phyloP scores from a whole-genome alignment of 2,329 filamentous ascomycete genomes.

The Rhynchosporium agropyri region DNA sequence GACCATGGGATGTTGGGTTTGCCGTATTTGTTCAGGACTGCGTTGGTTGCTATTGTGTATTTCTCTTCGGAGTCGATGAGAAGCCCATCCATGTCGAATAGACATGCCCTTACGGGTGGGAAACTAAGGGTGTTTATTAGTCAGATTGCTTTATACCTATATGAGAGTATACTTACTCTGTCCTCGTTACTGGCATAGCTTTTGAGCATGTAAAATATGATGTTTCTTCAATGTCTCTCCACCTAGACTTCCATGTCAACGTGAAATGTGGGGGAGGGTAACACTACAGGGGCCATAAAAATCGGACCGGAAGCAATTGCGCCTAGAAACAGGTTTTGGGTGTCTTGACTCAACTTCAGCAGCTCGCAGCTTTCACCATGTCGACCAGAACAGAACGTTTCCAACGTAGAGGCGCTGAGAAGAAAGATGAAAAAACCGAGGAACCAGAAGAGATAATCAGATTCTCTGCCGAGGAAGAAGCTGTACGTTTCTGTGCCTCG shows the following conservation, averaged over 20 bases:
- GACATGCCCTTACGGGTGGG: slow-evolving; percentile 81
- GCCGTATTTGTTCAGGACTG: slow-evolving; percentile 74
- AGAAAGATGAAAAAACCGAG: slow-evolving; percentile 20
- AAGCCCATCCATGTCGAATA: slow-evolving; percentile 99
- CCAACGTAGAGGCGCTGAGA: slow-evolving; percentile 36
- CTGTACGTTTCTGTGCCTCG: slow-evolving; percentile 37
- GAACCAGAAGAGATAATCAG: slow-evolving; percentile 39
- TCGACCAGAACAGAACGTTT: slow-evolving; percentile 41
- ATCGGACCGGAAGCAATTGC: slow-evolving; percentile 3
- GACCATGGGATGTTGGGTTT: slow-evolving; percentile 83
- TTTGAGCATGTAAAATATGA: not conserved
- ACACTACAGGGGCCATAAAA: slow-evolving; percentile 8
- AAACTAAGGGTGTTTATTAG: slow-evolving; percentile 54
- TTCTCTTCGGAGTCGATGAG: slow-evolving; percentile 92
- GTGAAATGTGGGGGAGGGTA: slow-evolving; percentile 20
- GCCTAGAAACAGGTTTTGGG: not conserved
- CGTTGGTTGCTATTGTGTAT: slow-evolving; percentile 84
- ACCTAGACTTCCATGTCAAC: not conserved
- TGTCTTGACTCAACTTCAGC: slow-evolving; percentile 10
- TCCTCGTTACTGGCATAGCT: slow-evolving; percentile 18
- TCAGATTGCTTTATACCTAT: not conserved
- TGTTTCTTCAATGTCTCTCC: not conserved
- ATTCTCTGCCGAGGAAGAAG: slow-evolving; percentile 49
- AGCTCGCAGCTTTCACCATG: slow-evolving; percentile 32
- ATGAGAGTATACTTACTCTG: slow-evolving; percentile 27